Conservation (phyloP, 345 rosid genomes). For the Corchorus olitorius region DNA sequence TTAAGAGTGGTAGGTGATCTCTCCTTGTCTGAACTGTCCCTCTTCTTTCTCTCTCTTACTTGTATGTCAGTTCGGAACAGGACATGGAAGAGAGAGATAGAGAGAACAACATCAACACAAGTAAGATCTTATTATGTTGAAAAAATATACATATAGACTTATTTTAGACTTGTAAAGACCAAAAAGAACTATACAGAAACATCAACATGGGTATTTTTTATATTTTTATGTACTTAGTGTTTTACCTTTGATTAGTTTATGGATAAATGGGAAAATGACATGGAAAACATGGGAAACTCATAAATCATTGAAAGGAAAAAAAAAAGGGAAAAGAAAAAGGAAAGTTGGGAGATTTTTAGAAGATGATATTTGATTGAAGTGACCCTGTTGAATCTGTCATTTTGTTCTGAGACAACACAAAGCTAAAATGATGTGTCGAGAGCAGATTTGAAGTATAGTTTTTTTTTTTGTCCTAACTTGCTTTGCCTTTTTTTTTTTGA, state of each 20-base stretch:
- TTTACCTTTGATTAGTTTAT: not conserved
- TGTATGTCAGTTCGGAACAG: conserved; percentile 32
- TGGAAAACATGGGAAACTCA: not conserved
- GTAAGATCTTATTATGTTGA: conserved; percentile 10
- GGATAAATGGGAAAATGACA: not conserved
- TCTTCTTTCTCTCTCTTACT: conserved; percentile 6
- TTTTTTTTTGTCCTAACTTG: conserved; percentile 4
- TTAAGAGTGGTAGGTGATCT: conserved; percentile 14
- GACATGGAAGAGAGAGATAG: conserved; percentile 15
- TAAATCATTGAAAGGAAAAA: not conserved
- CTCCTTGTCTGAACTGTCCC: conserved; percentile 9
- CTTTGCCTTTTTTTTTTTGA: not conserved
- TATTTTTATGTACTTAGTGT: not conserved
- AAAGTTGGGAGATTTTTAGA: not conserved
- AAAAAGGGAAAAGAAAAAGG: not conserved
- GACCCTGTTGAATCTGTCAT: conserved; percentile 7
- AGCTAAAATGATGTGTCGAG: conserved; percentile 18
- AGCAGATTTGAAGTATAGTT: conserved; percentile 31
- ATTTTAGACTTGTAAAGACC: not conserved
- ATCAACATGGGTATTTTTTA: not conserved
- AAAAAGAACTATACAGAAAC: not conserved
- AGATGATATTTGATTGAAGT: conserved; percentile 24
- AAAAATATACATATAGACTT: not conserved
- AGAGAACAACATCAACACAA: conserved; percentile 22
- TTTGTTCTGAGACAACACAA: conserved; percentile 16